Conservation (phyloP, 2,329 filamentous ascomycete species). For the Calonectria ilicicola region DNA sequence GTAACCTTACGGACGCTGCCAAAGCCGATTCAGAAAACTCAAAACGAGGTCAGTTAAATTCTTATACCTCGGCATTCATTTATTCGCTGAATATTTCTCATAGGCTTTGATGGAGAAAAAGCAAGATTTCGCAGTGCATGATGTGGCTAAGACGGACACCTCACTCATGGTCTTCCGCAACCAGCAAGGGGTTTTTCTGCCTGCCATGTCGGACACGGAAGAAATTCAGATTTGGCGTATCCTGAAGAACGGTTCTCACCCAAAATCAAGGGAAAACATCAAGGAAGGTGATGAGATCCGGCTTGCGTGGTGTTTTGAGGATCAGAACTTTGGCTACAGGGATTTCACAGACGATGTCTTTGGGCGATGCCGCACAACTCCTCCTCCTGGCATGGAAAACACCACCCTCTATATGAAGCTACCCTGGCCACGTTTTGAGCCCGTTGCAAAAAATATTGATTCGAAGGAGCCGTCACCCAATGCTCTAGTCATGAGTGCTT, state of each 20-base stretch:
- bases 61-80: background rate
- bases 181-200: constrained; percentile 2
- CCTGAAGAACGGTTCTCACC: background rate
- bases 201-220: constrained; percentile 9
- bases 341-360: constrained; percentile 15
- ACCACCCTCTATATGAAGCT: constrained; percentile 5
- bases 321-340: constrained; percentile 3
- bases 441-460: background rate
- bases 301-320: constrained; percentile 6
- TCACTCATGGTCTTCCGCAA: constrained; percentile 22
- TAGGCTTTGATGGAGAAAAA: background rate
- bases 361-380: background rate
- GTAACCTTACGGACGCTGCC: background rate
- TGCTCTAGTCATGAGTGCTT: background rate
- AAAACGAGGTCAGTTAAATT: background rate
- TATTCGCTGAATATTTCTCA: background rate
- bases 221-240: constrained; percentile 17
- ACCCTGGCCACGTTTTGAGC: constrained; percentile 18
- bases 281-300: background rate
- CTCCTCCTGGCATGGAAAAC: background rate
- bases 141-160: background rate
- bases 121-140: background rate
- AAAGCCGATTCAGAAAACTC: background rate
- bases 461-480: background rate
- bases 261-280: background rate